Evolutionary conservation across 2,329 filamentous ascomycete species (phyloP), one percentile per base, ranked within the genome.

Genomic region (Fusarium sp.): DNA sequence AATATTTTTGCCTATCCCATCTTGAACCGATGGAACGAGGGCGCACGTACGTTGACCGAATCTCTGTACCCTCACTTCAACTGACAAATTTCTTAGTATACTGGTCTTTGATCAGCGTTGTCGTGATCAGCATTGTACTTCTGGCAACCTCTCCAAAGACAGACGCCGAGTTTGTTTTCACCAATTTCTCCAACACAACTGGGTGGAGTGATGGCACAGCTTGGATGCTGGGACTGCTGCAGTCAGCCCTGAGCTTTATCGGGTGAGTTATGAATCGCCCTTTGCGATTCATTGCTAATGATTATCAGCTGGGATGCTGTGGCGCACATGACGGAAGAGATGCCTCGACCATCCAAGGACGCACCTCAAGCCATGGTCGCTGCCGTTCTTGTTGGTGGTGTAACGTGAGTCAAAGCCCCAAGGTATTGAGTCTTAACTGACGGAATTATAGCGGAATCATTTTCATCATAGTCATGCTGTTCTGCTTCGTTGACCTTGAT

Each of bases 161-260:
- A 6, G 75, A 77, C 35, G 79, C 80, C 11, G 68, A 74, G 24
- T 83, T 79, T 62, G 81, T 83, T 17, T 84, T 83, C 63, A 74
- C 78, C 26, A 75, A 81, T 32, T 83, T 83, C 55, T 73, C 74
- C n/a, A 84, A 84, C 69, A 77, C 76, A 35, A 82, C 79, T 6
- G 80, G 80, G 13, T 83, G 82, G 81, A 76, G 78, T 11, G 79
- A 83, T 60, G 83, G 82, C 6, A 74, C 83, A 10, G 76, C 82
- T 2, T 84, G 82, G 82, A 78, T 83, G 37, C 75, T 84, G 2
- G 82, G 82, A 1, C 73, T 84, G 8, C 74, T 84, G 2, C 82
- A 81, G 72, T 79, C 74, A 6, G 75, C 75, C 9, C 71, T 78
- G 2, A 75, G 74, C 48, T 74, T 79, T 37, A 77, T 75, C 24